These are phyloP conservation scores for Chaetomiaceae sp. DNA, from an alignment of 2,329 filamentous ascomycete genomes.

Conservation along the genomic window DNA sequence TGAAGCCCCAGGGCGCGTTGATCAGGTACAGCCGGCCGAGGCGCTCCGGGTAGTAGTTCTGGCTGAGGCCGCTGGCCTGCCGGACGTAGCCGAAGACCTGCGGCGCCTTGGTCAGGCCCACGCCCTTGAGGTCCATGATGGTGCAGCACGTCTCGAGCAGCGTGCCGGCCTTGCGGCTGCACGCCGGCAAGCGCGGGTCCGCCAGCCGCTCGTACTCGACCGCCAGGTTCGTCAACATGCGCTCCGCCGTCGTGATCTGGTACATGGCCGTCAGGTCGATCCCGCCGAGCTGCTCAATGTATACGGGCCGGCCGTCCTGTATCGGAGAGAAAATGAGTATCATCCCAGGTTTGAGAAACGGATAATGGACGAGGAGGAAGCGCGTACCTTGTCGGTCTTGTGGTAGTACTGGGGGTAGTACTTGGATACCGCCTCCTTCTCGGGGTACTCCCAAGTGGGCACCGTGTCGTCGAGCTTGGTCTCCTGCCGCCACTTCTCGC, in stretches of 20 bases:
- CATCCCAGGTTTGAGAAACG: no score
- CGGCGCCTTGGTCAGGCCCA: conserved; percentile 73
- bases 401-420: conserved; percentile 99
- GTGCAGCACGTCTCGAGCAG: conserved; percentile 97
- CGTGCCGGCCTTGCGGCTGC: conserved; percentile 83
- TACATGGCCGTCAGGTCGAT: conserved; percentile 87
- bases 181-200: conserved; percentile 89
- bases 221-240: conserved; percentile 94
- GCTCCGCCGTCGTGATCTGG: conserved; percentile 86
- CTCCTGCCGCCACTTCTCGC: conserved; percentile 85
- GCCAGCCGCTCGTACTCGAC: conserved; percentile 96
- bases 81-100: conserved; percentile 86
- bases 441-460: conserved; percentile 76
- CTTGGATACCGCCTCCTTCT: conserved; percentile 77
- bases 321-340: no score
- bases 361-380: not conserved
- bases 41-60: conserved; percentile 99
- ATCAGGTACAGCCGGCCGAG: conserved; percentile 95
- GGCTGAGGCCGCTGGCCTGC: conserved; percentile 80
- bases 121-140: conserved; percentile 96
- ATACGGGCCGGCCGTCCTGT: conserved; percentile 91
- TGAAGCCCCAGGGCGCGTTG: conserved; percentile 97
- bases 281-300: conserved; percentile 93
- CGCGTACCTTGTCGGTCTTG: conserved; percentile 75
- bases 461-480: conserved; percentile 79